Evolutionary conservation across 108 stramenopile genomes (phyloP).

Genomic region (Aurantiochytrium sp.): DNA sequence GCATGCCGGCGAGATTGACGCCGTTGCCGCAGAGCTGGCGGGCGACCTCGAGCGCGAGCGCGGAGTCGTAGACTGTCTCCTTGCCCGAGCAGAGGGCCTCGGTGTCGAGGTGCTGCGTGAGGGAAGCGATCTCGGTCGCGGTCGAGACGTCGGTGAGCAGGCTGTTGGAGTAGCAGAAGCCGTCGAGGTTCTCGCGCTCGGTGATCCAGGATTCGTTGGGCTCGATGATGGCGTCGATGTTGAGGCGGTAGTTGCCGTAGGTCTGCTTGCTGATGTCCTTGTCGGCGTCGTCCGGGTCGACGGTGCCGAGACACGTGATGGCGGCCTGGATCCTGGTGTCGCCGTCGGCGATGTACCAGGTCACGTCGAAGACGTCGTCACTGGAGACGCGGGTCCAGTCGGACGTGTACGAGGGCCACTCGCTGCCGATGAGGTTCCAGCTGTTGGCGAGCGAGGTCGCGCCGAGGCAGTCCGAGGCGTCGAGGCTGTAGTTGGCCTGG

Average conservation of each 20-base stretch:
- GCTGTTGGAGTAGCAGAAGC: background rate
- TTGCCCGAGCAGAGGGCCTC: background rate
- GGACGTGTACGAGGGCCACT: background rate
- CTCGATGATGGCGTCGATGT: background rate
- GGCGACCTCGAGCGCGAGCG: background rate
- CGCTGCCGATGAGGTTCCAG: background rate
- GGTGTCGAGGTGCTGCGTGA: background rate
- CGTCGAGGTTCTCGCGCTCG: background rate
- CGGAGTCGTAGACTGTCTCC: background rate
- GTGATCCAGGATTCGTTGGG: background rate
- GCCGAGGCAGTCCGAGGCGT: background rate
- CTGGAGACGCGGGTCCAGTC: background rate
- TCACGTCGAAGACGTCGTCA: background rate
- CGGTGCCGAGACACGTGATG: background rate
- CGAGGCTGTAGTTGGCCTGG: background rate
- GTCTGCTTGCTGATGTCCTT: background rate
- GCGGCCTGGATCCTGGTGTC: background rate
- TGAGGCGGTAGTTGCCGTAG: slow-evolving; percentile 21
- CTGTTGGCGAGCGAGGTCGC: background rate
- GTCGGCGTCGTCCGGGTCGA: background rate
- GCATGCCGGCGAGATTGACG: background rate
- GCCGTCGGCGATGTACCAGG: background rate
- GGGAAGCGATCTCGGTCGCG: background rate
- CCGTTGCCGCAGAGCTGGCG: background rate
- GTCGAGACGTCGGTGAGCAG: background rate